Conservation (phyloP, 352 stramenopile genomes). For the Phytophthora constricta region DNA sequence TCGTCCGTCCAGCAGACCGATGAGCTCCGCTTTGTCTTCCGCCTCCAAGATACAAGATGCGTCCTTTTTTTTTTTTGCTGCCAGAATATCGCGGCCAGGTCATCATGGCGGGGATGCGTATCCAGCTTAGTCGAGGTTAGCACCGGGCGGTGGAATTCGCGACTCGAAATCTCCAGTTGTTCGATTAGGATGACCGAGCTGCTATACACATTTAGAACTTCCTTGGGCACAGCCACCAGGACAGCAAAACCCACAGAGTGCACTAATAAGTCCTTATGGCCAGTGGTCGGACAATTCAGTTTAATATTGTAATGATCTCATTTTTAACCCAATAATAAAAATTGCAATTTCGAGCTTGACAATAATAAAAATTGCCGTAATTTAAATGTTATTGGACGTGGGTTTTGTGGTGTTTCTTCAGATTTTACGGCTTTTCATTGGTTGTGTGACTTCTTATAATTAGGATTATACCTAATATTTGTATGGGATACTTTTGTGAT, state of each 20-base stretch:
- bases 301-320: too few species aligned
- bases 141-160: constrained; percentile 25
- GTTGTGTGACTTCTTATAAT: too few species aligned
- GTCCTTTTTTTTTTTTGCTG: constrained; percentile 35
- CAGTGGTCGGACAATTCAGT: too few species aligned
- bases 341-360: too few species aligned
- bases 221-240: constrained; percentile 5
- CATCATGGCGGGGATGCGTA: constrained; percentile 43
- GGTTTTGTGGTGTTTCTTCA: too few species aligned
- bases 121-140: constrained; percentile 38
- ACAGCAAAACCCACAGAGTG: constrained; percentile 29
- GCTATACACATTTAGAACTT: not conserved
- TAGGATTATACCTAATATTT: too few species aligned
- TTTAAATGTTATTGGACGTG: too few species aligned
- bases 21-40: constrained; percentile 25
- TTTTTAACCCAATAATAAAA: too few species aligned
- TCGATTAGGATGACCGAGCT: not conserved
- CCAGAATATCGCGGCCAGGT: constrained; percentile 43
- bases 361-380: too few species aligned
- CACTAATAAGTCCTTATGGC: constrained; percentile 20
- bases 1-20: constrained; percentile 14
- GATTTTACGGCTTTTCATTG: too few species aligned
- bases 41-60: constrained; percentile 7
- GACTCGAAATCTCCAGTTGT: constrained; percentile 27
- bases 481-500: too few species aligned